phyloP scores from a whole-genome alignment of 169 alveolate species.

The Cryptosporidium sp. region DNA sequence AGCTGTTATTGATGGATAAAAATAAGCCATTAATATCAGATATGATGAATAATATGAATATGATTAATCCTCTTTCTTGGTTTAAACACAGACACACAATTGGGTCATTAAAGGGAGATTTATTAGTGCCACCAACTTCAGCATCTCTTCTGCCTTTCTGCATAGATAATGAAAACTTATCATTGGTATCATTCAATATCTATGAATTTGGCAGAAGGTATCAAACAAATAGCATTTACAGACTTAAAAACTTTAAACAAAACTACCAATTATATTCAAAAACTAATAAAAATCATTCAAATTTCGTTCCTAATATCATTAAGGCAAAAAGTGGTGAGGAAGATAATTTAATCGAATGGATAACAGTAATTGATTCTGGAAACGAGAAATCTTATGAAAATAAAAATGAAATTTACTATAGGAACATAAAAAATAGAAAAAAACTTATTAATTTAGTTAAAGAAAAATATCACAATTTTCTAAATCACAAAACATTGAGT shows the following conservation, averaged over 20 bases:
- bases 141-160: slow-evolving; percentile 65
- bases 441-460: slow-evolving; percentile 1
- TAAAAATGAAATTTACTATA: slow-evolving; percentile 7
- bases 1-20: slow-evolving; percentile 43
- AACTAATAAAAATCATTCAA: background rate
- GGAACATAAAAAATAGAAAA: slow-evolving; percentile 10
- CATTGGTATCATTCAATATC: background rate
- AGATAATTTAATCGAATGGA: slow-evolving; percentile 48
- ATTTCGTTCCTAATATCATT: background rate
- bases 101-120: slow-evolving; percentile 74
- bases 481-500: background rate
- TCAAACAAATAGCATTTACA: background rate
- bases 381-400: background rate
- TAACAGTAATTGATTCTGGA: slow-evolving; percentile 57
- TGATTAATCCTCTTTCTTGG: slow-evolving; percentile 73
- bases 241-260: background rate
- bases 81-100: slow-evolving; percentile 70
- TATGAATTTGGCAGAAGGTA: background rate
- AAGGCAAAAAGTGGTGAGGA: background rate
- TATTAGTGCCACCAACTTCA: slow-evolving; percentile 74
- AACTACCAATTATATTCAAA: background rate
- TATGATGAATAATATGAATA: slow-evolving; percentile 61
- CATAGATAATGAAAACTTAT: slow-evolving; percentile 1
- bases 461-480: background rate
- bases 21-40: slow-evolving; percentile 27